Percentiles rank a stretch among this genome's conserved stretches.
These are phyloP conservation scores for Adansonia grandidieri DNA, from an alignment of 441 rosid species.

Conservation along the genomic window DNA sequence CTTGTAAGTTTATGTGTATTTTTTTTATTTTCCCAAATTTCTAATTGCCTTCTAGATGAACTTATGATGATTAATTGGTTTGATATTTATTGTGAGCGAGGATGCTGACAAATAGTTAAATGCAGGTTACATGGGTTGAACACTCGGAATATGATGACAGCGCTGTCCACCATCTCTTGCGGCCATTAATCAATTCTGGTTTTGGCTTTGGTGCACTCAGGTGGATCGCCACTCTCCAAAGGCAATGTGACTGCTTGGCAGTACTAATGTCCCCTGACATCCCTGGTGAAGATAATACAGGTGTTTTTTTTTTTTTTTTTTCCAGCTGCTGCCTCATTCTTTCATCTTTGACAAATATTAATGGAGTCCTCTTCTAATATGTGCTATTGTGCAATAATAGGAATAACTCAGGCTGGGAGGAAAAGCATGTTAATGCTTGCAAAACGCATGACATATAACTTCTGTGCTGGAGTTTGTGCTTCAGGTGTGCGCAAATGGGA, in stretches of 20 bases:
- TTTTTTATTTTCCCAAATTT: background rate
- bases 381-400: too few relatives aligned
- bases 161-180: conserved; percentile 45
- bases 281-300: conserved; percentile 39
- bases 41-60: background rate
- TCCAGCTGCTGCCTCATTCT: background rate
- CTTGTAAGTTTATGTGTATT: too few relatives aligned
- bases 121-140: conserved; percentile 73
- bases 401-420: conserved; percentile 45
- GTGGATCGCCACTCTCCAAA: conserved; percentile 59
- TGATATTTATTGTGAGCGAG: background rate
- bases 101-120: conserved; percentile 24
- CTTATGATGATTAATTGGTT: background rate
- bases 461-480: conserved; percentile 56
- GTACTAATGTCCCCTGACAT: conserved; percentile 36
- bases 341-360: background rate
- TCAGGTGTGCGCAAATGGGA: conserved; percentile 57
- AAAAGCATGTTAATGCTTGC: conserved; percentile 56
- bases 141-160: conserved; percentile 56
- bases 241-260: conserved; percentile 52
- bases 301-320: too few relatives aligned
- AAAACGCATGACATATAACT: conserved; percentile 55
- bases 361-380: background rate
- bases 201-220: conserved; percentile 58
- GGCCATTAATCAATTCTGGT: conserved; percentile 47